Base-by-base conservation (phyloP, 495 filamentous ascomycete species). In the Glonium stellatum region DNA sequence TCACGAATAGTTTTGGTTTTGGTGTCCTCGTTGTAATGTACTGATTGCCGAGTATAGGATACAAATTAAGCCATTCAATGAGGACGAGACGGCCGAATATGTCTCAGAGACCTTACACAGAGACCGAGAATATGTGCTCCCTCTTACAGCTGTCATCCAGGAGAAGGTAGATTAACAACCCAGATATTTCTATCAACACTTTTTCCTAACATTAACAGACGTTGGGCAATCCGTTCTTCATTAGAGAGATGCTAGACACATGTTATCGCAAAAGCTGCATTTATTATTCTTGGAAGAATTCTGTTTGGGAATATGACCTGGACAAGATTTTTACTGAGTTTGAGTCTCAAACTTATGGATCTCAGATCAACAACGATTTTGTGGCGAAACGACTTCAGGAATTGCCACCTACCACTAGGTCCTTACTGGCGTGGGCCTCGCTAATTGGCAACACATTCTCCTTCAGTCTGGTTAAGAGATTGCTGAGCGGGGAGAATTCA, bases 221-320 rank as follows among this genome's bases (percentile, higher is more conserved):
- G n/a, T 22, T 37, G 34, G 88, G 89, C 1, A 93, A 92, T 65
- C 90, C 89, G 0, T 95, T 95, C 70, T 92, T 92, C 63, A 85
- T 95, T 61, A 82, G 88, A 34, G 88, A 95, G 70, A 92, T 96
- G 83, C 79, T 96, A n/a, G 87, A 87, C 67, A 85, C 87, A 8
- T 91, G 88, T 67, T 85, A 95, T 70, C 82, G 85, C 18, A 95
- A 89, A 70, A 84, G 84, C 63, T 92, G 87, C 66, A 85, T 96
- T 53, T 95, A 86, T 83, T 95, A 92, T 62, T 70, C 58, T 72
- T 96, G 90, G 80, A 85, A 84, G 62, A 79, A 84, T 44, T 84
- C 82, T 21, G 76, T 75, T 41, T 96, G 91, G 91, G 79, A 84
- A n/a, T 96, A 84, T 69, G 85, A 92, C 66, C 72, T 96, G 10